These are phyloP conservation scores for Pyricularia grisea DNA, from an alignment of 2,329 filamentous ascomycete genomes.

Conservation along the genomic window DNA sequence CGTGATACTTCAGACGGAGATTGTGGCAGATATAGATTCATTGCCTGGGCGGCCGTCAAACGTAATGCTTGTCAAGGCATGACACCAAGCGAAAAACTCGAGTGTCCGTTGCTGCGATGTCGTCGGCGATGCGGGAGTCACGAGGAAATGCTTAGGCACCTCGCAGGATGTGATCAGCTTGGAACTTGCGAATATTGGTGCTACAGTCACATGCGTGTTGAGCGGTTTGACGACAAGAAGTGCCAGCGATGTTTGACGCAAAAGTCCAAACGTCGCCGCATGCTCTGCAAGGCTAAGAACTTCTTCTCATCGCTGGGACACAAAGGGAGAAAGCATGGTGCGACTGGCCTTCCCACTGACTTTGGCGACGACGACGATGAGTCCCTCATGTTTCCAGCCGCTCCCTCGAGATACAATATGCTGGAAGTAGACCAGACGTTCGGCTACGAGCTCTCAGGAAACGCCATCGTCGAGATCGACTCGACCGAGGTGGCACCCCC, in stretches of 20 bases:
- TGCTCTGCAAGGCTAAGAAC: slow-evolving; percentile 41
- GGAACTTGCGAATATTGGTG: slow-evolving; percentile 44
- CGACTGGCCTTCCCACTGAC: slow-evolving; percentile 3
- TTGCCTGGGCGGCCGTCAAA: slow-evolving; percentile 46
- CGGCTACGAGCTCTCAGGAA: slow-evolving; percentile 35
- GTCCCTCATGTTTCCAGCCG: slow-evolving; percentile 17
- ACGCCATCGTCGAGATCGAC: slow-evolving; percentile 43
- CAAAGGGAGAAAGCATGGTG: slow-evolving; percentile 27
- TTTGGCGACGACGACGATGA: slow-evolving; percentile 5
- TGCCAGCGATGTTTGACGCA: slow-evolving; percentile 36
- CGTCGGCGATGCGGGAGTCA: slow-evolving; percentile 39
- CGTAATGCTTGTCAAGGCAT: slow-evolving; percentile 40
- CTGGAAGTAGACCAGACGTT: slow-evolving; percentile 20
- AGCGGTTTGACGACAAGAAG: slow-evolving; percentile 39
- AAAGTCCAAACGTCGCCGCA: slow-evolving; percentile 40
- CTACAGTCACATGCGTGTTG: slow-evolving; percentile 42
- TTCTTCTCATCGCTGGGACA: slow-evolving; percentile 45
- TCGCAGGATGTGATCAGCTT: slow-evolving; percentile 42
- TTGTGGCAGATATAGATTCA: slow-evolving; percentile 43
- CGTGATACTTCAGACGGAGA: slow-evolving; percentile 35
- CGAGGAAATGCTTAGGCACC: slow-evolving; percentile 43
- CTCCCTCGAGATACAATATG: slow-evolving; percentile 38
- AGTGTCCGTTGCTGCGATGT: slow-evolving; percentile 43
- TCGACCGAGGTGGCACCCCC: slow-evolving; percentile 29
- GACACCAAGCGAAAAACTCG: slow-evolving; percentile 35